These are phyloP conservation scores for Kurtzmaniella quercitrusa DNA, from an alignment of 1,139 yeast genomes.

Conservation along the genomic window DNA sequence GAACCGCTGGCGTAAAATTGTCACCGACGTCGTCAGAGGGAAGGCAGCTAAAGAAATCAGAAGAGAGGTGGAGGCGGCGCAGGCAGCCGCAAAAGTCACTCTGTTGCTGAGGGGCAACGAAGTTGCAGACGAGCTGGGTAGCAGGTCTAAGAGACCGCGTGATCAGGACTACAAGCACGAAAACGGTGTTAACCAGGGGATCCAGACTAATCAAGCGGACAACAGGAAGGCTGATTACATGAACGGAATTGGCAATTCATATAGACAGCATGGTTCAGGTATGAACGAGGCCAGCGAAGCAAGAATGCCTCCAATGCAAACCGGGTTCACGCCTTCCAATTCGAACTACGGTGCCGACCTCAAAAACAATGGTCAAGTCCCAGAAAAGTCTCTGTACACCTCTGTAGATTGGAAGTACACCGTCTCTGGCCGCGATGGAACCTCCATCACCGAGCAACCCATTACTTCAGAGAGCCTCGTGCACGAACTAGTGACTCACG, in stretches of 20 bases:
- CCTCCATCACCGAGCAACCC: conserved; percentile 5
- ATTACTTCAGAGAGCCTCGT: conserved; percentile 40
- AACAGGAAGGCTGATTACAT: background rate
- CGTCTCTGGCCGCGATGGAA: conserved; percentile 14
- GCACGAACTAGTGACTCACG: conserved; percentile 55
- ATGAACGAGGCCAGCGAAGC: background rate
- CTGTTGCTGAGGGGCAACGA: background rate
- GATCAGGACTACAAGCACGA: background rate
- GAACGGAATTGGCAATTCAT: background rate
- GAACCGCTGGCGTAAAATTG: conserved; percentile 86
- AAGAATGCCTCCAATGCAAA: background rate
- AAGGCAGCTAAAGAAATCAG: conserved; percentile 39
- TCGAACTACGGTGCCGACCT: background rate
- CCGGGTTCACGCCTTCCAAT: background rate
- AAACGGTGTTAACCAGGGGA: background rate
- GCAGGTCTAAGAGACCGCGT: background rate
- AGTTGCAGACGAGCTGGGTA: background rate
- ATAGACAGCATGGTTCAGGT: background rate
- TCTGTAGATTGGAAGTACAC: conserved; percentile 33
- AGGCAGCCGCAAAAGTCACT: conserved; percentile 1
- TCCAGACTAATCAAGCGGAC: too few relatives aligned
- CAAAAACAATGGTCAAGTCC: background rate
- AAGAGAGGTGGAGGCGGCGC: conserved; percentile 28
- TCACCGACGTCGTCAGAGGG: conserved; percentile 69
- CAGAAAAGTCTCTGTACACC: conserved; percentile 3